Evolutionary conservation across 345 rosid genomes (phyloP), one percentile per base, ranked within the genome.

Genomic region (Lepidium sativum): DNA sequence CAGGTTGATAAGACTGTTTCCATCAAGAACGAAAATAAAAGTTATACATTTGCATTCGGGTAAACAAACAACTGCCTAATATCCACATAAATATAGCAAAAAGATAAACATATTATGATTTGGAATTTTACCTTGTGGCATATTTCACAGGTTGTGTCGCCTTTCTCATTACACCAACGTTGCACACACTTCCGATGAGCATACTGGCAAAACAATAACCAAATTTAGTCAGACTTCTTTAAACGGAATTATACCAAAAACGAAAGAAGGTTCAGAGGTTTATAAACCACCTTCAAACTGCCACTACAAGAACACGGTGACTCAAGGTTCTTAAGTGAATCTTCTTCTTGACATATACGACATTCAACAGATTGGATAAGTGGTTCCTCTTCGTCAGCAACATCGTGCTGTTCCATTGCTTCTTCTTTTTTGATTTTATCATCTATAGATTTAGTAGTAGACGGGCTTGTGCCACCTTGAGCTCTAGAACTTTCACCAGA

Each of bases 141-240:
- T 34, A 90, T 94, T 76, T 94, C 99, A 79, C 99, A 94, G 44
- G 73, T 85, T 71, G 65, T 83, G 70, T 94, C 96, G 13, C 99
- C 92, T 70, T 94, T 94, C 84, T 94, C 97, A 49, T 94, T 78
- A 76, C 97, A 94, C 99, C 99, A 94, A 66, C 78, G 95, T 70
- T 94, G 99, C 59, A 94, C 97, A 69, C 99, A 94, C 73, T 94
- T 90, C 80, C 97, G 77, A 81, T 94, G 99, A 39, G 99, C 99
- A 85, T 77, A 94, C 97, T 94, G 52, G 5, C 23, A 55, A 38
- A 27, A 9, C 2, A 49, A 27, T 32, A 23, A 39, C 4, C 15
- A 6, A 68, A 54, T 8, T 20, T 29, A 63, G 31, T 9, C 13
- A 3, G 11, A n/a, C 12, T 11, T 21, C 5, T 41, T 18, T 9